Base-by-base conservation (phyloP, 371 early-diverging fungal species). In the Zychaea mexicana region DNA sequence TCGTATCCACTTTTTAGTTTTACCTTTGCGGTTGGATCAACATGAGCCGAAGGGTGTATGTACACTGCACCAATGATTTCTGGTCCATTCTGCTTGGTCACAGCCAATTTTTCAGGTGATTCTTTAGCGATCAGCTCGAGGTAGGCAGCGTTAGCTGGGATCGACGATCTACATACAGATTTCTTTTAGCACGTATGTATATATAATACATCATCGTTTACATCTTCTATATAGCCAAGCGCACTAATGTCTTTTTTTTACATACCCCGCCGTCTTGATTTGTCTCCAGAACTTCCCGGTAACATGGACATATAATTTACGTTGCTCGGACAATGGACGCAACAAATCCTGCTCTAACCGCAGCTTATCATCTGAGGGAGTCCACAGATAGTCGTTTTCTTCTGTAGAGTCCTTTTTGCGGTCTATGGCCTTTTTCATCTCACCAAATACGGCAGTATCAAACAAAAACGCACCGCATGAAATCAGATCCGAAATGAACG, bases 381-480 rank as follows among this genome's bases (percentile, higher is more conserved):
- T 80, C 79, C 61, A 78, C 78, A 65, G 67, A 36, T 85, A 79
- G 8, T 83, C 80, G 27, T 74, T 85, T 47, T 85, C 84, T 69
- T 87, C 88, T 6, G 73, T 76, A n/a, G 80, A 77, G 28, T 80
- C 82, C 71, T 86, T 85, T 62, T 86, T 83, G 68, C 63, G 65
- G 17, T 65, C 68, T 21, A 68, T 83, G 6, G 93, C 93, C 69
- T 88, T 85, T 46, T 85, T 88, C 82, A 98, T 93, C 59, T 90
- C 90, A 62, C 76, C 79, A 79, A 98, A 96, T 52, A 98, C 90
- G 52, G 90, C 82, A 58, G 80, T 76, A 72, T 91, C 88, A 77
- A 98, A 96, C 61, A 97, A 77, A 69, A 94, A 97, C 21, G 96
- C 91, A 69, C 97, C 98, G 60, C 96, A 95, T 22, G 94, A 94